Evolutionary conservation across 257 asterid genomes (phyloP).

Genomic region (Nicotiana otophora): DNA sequence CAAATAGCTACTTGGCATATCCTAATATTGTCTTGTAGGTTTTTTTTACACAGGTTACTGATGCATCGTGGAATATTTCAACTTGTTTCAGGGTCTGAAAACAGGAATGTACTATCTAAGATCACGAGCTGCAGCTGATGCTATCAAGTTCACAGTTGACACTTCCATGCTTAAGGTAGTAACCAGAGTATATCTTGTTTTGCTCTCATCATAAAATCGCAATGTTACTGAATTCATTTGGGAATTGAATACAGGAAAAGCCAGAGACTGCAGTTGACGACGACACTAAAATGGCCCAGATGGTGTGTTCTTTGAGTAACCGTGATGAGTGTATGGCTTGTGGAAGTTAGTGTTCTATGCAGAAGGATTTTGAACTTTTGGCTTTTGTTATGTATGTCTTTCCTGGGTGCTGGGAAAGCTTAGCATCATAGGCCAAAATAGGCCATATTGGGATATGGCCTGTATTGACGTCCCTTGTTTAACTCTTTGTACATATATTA

Average conservation of each 20-base stretch:
- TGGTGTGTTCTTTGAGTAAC: conserved; percentile 76
- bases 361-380: background rate
- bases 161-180: conserved; percentile 62
- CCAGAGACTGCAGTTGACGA: conserved; percentile 30
- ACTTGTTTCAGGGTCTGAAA: conserved; percentile 65
- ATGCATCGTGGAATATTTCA: background rate
- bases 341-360: conserved; percentile 51
- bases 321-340: conserved; percentile 86
- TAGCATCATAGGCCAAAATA: background rate
- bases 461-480: background rate
- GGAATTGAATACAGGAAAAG: conserved; percentile 24
- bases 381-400: background rate
- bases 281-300: conserved; percentile 64
- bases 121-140: conserved; percentile 94
- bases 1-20: background rate
- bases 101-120: conserved; percentile 93
- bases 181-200: background rate
- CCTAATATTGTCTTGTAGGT: background rate
- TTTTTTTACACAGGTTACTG: background rate
- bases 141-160: conserved; percentile 88
- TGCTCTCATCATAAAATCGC: background rate
- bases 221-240: background rate
- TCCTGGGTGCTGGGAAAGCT: background rate
- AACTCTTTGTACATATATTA: background rate
- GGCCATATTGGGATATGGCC: background rate